phyloP scores from a whole-genome alignment of 2,329 filamentous ascomycete species.

The Pestalotiopsis sp. region DNA sequence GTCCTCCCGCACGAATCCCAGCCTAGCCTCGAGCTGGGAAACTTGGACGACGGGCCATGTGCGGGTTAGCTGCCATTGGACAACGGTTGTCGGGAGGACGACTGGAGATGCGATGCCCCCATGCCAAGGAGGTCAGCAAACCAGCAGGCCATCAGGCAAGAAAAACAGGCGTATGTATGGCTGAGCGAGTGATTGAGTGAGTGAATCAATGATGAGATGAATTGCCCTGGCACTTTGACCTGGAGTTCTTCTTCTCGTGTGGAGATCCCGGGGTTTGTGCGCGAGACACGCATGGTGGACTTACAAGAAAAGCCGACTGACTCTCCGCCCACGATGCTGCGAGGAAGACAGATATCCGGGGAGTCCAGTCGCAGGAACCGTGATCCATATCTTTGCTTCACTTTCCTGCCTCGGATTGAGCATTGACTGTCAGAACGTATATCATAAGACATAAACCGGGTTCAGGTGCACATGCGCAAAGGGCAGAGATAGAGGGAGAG shows the following conservation, averaged over 20 bases:
- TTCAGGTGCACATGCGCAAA: neutral
- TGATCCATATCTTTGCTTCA: neutral
- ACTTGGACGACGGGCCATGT: neutral
- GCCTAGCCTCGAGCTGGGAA: constrained; percentile 12
- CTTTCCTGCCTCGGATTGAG: neutral
- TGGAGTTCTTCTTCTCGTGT: neutral
- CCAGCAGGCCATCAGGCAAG: neutral
- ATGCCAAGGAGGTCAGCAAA: neutral
- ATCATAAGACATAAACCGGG: neutral
- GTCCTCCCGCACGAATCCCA: constrained; percentile 18
- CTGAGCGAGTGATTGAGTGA: neutral
- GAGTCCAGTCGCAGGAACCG: neutral
- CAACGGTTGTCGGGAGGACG: constrained; percentile 2
- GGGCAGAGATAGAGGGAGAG: no score
- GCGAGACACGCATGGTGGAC: neutral
- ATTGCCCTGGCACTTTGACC: neutral
- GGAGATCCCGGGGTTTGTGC: neutral
- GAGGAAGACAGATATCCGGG: neutral
- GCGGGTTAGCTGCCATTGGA: neutral
- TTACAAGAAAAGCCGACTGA: neutral
- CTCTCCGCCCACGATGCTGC: neutral
- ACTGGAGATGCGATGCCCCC: neutral
- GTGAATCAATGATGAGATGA: neutral
- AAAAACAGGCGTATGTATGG: neutral
- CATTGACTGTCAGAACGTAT: neutral